Base-by-base conservation (phyloP, 495 filamentous ascomycete genomes). In the Penicillium tannophilum region DNA sequence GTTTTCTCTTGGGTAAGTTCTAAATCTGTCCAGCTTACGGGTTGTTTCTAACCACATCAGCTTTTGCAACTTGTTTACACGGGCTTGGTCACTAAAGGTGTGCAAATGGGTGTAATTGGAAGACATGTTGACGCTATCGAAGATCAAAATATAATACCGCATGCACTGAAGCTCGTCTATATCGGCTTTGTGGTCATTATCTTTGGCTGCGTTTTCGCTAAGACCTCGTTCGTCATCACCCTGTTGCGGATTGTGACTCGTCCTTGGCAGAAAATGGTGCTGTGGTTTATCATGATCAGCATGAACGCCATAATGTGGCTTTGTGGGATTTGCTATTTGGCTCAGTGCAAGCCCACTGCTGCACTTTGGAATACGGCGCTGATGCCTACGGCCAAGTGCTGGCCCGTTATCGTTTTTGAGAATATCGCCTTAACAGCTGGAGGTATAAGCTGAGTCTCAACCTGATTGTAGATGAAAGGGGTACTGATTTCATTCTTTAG, bases 201-300 rank as follows among this genome's bases (percentile, higher is more conserved):
- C 36, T 56, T 69, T 30, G 61, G 61, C 4, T 69, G 63, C 16
- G 63, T 66, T 4, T 42, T 66, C 14, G 62, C 63, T 20, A 69
- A 69, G 50, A 64, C 66, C 0, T 69, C 67, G 1, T 69, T 69
- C 20, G 67, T 62, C 24, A 56, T 69, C 20, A 69, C 67, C 3
- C 54, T 69, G 7, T 20, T 69, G 16, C 59, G 63, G 6, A 67
- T 67, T 23, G 59, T 69, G n/a, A 60, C 64, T 4, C 14, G 28
- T 4, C 52, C 58, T 0, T 67, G 67, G 67, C 60, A 61, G 55
- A 63, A 56, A n/a, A n/a, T 54, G 5, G 14, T 61, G 6, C 39
- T 70, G n/a, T 70, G 67, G 67, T 58, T 63, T 24, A 63, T 70
- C 26, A 67, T 67, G 26, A 55, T 67, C 36, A 58, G 57, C 10